Evolutionary conservation across 192 early-diverging fungal genomes (phyloP).

Genomic region (Paraglomus brasilianum): DNA sequence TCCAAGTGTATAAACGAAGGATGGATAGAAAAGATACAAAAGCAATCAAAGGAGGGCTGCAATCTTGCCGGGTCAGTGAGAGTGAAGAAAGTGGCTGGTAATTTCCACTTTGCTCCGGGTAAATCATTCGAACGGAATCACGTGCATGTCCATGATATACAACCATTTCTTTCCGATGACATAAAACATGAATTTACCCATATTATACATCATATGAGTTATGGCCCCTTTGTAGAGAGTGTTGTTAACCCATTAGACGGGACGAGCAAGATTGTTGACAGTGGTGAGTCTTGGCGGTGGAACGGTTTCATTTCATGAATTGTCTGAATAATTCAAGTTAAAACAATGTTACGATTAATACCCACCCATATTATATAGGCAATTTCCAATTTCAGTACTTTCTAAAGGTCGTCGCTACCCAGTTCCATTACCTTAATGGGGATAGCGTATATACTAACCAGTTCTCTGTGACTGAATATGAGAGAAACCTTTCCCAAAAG

Average conservation of each 20-base stretch:
- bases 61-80: constrained; percentile 73
- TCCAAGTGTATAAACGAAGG: constrained; percentile 80
- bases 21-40: constrained; percentile 69
- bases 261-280: constrained; percentile 55
- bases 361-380: neutral
- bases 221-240: constrained; percentile 58
- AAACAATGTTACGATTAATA: neutral
- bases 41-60: constrained; percentile 88
- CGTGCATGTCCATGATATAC: constrained; percentile 80
- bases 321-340: neutral
- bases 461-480: constrained; percentile 90
- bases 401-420: constrained; percentile 89
- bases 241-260: constrained; percentile 67
- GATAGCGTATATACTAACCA: constrained; percentile 83
- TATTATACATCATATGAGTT: constrained; percentile 76
- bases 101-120: constrained; percentile 92
- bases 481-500: constrained; percentile 52
- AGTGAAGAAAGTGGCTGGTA: constrained; percentile 92
- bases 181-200: constrained; percentile 80
- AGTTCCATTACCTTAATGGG: constrained; percentile 69
- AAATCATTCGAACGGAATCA: constrained; percentile 66
- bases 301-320: neutral
- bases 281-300: constrained; percentile 46
- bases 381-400: constrained; percentile 84
- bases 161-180: constrained; percentile 52